Conservation (phyloP, 2,329 filamentous ascomycete species). For the Penicillium sp. region DNA sequence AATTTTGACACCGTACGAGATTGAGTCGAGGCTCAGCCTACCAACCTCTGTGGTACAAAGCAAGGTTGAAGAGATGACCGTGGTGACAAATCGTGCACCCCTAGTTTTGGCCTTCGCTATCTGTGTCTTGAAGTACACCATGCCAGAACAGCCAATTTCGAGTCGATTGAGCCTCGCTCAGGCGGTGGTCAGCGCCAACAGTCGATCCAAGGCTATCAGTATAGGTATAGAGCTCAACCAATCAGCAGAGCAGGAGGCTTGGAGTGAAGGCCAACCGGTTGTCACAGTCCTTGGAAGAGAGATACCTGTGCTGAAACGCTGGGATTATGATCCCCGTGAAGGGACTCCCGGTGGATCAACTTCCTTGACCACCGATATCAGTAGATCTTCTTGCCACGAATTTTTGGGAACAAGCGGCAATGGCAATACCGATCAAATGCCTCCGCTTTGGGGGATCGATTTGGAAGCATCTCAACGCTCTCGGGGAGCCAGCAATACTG, state of each 20-base stretch:
- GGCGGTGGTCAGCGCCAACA: slow-evolving; percentile 76
- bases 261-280: slow-evolving; percentile 68
- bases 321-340: slow-evolving; percentile 61
- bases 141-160: slow-evolving; percentile 80
- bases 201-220: slow-evolving; percentile 66
- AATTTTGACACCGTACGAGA: slow-evolving; percentile 23
- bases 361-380: not conserved
- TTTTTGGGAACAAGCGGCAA: slow-evolving; percentile 8
- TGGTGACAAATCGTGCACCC: slow-evolving; percentile 76
- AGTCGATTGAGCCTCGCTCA: slow-evolving; percentile 77
- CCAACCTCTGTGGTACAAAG: slow-evolving; percentile 40
- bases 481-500: slow-evolving; percentile 20
- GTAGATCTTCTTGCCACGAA: slow-evolving; percentile 5
- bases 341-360: slow-evolving; percentile 27
- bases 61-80: slow-evolving; percentile 50
- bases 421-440: slow-evolving; percentile 26
- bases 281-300: slow-evolving; percentile 68
- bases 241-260: slow-evolving; percentile 63
- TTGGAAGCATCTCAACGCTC: slow-evolving; percentile 50
- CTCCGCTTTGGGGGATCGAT: slow-evolving; percentile 55
- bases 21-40: slow-evolving; percentile 32
- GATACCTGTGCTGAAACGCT: slow-evolving; percentile 67
- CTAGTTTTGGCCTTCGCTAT: slow-evolving; percentile 75
- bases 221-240: slow-evolving; percentile 64
- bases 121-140: slow-evolving; percentile 67